Percentiles rank a stretch among this genome's conserved stretches.
Conservation (phyloP, 805 yeast genomes). For the Schizosaccharomyces lindneri region DNA sequence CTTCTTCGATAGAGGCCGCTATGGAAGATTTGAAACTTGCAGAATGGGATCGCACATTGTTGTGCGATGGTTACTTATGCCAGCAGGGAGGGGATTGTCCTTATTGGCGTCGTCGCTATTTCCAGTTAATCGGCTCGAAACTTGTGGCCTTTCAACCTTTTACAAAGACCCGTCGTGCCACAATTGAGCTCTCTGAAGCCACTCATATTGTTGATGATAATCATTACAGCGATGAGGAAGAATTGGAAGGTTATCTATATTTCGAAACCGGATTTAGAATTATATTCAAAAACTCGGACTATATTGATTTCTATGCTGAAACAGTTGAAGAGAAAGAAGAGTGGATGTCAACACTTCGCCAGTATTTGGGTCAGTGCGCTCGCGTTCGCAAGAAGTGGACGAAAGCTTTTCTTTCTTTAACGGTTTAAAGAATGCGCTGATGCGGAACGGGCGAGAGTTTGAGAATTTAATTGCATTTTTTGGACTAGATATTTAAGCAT, state of each 20-base stretch:
- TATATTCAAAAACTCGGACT: constrained; percentile 54
- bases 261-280: constrained; percentile 61
- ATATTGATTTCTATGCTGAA: constrained; percentile 68
- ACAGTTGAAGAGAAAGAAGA: constrained; percentile 28
- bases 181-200: constrained; percentile 26
- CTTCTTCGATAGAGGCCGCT: not conserved
- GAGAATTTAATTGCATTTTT: no score
- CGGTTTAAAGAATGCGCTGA: not conserved
- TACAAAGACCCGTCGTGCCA: constrained; percentile 37
- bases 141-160: constrained; percentile 55
- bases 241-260: constrained; percentile 33
- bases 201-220: constrained; percentile 14
- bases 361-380: constrained; percentile 1
- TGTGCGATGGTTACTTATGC: constrained; percentile 33
- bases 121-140: constrained; percentile 44
- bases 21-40: constrained; percentile 5
- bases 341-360: constrained; percentile 34
- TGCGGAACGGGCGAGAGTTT: no score
- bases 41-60: constrained; percentile 6
- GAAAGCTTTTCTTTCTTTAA: not conserved
- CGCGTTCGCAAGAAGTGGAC: not conserved
- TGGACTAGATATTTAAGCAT: no score
- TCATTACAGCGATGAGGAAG: constrained; percentile 11
- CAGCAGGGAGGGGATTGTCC: constrained; percentile 86
- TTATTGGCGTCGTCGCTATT: constrained; percentile 47